Percentiles rank a stretch among this genome's conserved stretches.
Evolutionary conservation across 306 rosid species (phyloP).

Genomic region (Begonia masoniana): DNA sequence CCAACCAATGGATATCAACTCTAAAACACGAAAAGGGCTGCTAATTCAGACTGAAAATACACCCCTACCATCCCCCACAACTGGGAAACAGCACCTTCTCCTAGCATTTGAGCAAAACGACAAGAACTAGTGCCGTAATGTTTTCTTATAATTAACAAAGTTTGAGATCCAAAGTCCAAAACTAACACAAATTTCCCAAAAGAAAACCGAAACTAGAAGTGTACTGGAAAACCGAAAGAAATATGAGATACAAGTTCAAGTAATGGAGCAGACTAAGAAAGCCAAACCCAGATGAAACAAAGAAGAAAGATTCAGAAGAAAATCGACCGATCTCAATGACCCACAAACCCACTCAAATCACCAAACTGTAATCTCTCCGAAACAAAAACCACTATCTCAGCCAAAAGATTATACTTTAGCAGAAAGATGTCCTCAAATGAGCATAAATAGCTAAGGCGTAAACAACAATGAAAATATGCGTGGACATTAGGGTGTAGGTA

Average conservation of each 20-base stretch:
- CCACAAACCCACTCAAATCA: neutral
- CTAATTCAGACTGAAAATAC: neutral
- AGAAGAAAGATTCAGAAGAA: neutral
- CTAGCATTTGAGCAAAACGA: too few species aligned
- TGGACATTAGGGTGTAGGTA: constrained; percentile 14
- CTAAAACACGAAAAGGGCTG: too few species aligned
- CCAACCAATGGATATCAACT: neutral
- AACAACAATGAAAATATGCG: constrained; percentile 7
- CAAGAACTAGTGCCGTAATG: too few species aligned
- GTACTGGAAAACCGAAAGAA: constrained; percentile 10
- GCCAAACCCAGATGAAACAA: neutral
- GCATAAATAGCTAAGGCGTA: constrained; percentile 1
- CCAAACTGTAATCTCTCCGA: constrained; percentile 20
- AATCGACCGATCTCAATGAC: neutral
- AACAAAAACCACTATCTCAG: constrained; percentile 8
- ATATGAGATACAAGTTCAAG: constrained; percentile 1
- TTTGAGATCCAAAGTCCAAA: too few species aligned
- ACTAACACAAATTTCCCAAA: too few species aligned
- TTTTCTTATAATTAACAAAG: too few species aligned
- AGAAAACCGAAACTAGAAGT: neutral
- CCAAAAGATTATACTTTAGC: constrained; percentile 5
- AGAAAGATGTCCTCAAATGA: constrained; percentile 12
- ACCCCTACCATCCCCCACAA: too few species aligned
- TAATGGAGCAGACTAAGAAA: neutral
- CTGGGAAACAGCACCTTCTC: too few species aligned